Conservation (phyloP, 1,284 basidiomycete genomes). For the Fistulinella staudtii region DNA sequence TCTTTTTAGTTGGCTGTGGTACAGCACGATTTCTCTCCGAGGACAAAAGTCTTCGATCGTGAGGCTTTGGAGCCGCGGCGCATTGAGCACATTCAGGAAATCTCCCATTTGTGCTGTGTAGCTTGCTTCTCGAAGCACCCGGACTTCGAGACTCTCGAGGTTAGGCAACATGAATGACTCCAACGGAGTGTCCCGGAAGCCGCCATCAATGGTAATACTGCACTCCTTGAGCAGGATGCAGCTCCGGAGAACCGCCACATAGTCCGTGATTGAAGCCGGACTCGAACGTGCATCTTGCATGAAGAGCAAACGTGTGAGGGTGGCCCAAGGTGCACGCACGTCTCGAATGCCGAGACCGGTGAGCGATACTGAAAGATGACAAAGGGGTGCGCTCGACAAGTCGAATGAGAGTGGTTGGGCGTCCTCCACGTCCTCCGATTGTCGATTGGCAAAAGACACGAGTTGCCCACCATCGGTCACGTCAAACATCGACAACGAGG, state of each 20-base stretch:
- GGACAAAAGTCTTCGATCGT: conserved; percentile 21
- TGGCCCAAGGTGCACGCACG: conserved; percentile 15
- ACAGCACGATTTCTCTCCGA: conserved; percentile 15
- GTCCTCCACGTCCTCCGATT: neutral
- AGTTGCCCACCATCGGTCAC: conserved; percentile 24
- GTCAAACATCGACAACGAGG: conserved; percentile 15
- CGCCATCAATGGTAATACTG: conserved; percentile 14
- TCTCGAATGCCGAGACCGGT: conserved; percentile 16
- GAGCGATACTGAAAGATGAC: conserved; percentile 19
- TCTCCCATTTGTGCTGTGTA: conserved; percentile 21
- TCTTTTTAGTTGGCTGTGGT: conserved; percentile 14
- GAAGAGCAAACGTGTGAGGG: conserved; percentile 21
- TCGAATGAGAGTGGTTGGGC: conserved; percentile 11
- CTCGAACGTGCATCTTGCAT: conserved; percentile 26
- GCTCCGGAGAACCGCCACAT: conserved; percentile 16
- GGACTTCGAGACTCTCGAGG: conserved; percentile 20
- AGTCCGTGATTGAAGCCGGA: conserved; percentile 21
- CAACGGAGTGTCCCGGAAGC: conserved; percentile 11
- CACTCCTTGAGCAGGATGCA: conserved; percentile 25
- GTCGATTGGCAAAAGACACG: conserved; percentile 2
- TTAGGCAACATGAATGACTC: conserved; percentile 13
- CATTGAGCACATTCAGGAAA: conserved; percentile 12
- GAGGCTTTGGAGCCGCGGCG: conserved; percentile 18
- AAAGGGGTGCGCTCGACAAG: conserved; percentile 17
- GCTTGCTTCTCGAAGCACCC: conserved; percentile 17